Percentiles rank a stretch among this genome's conserved stretches.
Conservation (phyloP, 306 rosid genomes). For the Vigna unguiculata region DNA sequence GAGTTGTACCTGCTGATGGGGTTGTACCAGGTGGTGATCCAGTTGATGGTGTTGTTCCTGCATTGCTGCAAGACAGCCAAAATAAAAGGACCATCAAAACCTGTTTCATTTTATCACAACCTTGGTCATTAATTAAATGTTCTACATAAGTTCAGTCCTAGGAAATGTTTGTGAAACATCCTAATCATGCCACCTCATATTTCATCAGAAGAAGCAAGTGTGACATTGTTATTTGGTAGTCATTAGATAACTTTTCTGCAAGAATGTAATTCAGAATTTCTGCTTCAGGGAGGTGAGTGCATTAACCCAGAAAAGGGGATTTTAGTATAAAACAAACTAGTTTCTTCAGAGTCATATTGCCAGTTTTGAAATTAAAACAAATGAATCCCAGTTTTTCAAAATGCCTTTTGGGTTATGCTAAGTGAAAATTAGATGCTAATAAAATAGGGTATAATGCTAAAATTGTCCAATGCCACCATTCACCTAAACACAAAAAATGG, state of each 20-base stretch:
- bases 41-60: constrained; percentile 51
- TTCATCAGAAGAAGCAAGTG: neutral
- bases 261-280: neutral
- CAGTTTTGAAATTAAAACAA: neutral
- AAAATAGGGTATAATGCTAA: neutral
- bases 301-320: neutral
- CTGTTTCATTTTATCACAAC: neutral
- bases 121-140: neutral
- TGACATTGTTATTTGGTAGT: constrained; percentile 3
- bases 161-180: constrained; percentile 21
- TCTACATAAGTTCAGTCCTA: neutral
- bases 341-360: neutral
- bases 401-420: neutral
- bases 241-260: neutral
- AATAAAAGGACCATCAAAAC: constrained; percentile 1
- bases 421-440: constrained; percentile 2
- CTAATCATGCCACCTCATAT: constrained; percentile 38
- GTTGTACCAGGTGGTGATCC: constrained; percentile 47
- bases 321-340: constrained; percentile 6
- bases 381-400: constrained; percentile 5
- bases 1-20: constrained; percentile 35
- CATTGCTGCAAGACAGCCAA: constrained; percentile 51
- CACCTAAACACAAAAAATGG: neutral
- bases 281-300: neutral
- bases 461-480: constrained; percentile 3